Evolutionary conservation across 129 eudicot genomes (phyloP).

Genomic region (Tagetes patula): DNA sequence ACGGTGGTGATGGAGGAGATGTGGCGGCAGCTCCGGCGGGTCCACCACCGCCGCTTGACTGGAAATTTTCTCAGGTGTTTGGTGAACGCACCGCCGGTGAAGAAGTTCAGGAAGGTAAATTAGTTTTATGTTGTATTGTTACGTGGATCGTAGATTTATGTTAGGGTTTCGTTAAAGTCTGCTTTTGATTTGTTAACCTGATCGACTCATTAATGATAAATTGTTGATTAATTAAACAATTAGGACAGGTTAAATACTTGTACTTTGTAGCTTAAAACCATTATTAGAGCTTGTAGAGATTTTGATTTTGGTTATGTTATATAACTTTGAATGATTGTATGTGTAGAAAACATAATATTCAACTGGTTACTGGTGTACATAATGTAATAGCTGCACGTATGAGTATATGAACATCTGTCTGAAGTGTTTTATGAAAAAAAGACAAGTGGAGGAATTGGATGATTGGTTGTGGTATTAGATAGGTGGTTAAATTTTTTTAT

Average conservation of each 20-base stretch:
- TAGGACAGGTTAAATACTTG: slow-evolving; percentile 3
- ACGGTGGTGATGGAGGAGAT: slow-evolving; percentile 64
- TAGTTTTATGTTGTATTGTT: slow-evolving; percentile 4
- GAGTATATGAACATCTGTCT: not conserved
- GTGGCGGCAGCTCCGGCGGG: slow-evolving; percentile 59
- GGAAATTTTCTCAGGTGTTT: slow-evolving; percentile 82
- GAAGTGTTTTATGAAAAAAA: not conserved
- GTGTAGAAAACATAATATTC: not conserved
- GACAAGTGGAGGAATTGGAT: not conserved
- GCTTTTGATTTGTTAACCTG: slow-evolving; percentile 19
- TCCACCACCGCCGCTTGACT: slow-evolving; percentile 73
- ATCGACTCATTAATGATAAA: slow-evolving; percentile 23
- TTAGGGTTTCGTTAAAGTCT: slow-evolving; percentile 33
- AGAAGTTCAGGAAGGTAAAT: slow-evolving; percentile 62
- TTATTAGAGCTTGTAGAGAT: slow-evolving; percentile 8
- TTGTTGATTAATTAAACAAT: slow-evolving; percentile 11
- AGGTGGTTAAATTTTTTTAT: not conserved
- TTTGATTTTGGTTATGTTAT: not conserved
- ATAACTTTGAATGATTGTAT: not conserved
- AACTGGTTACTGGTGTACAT: not conserved
- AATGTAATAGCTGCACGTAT: not conserved
- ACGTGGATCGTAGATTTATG: slow-evolving; percentile 27
- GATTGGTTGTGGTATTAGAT: not conserved
- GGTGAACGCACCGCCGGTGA: slow-evolving; percentile 77
- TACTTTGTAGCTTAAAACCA: slow-evolving; percentile 13